Evolutionary conservation across 805 yeast species (phyloP).

Genomic region (Starmerella sp.): DNA sequence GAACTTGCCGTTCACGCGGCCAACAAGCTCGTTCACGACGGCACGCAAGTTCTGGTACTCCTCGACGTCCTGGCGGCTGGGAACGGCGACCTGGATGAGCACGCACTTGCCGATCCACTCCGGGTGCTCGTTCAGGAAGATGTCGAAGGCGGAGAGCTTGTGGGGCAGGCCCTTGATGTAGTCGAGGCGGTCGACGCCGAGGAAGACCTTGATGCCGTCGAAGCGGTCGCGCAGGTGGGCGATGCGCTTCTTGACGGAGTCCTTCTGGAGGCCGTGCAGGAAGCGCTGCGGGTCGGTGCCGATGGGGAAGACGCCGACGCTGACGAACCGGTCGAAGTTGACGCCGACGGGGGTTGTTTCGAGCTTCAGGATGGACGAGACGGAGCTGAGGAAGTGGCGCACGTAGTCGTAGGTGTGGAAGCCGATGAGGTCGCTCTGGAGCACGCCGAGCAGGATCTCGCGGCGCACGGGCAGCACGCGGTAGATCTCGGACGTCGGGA

Average conservation of each 20-base stretch:
- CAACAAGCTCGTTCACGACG: constrained; percentile 90
- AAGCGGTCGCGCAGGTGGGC: constrained; percentile 53
- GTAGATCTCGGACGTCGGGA: constrained; percentile 94
- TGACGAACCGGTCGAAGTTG: constrained; percentile 64
- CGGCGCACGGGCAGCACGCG: constrained; percentile 90
- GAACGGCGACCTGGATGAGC: constrained; percentile 92
- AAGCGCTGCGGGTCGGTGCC: constrained; percentile 95
- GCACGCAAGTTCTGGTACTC: constrained; percentile 91
- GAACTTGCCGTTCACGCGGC: constrained; percentile 89
- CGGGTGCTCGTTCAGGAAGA: constrained; percentile 82
- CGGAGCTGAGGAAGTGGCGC: constrained; percentile 84
- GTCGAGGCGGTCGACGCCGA: constrained; percentile 93
- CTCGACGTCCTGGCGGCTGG: constrained; percentile 95
- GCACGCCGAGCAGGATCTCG: constrained; percentile 81
- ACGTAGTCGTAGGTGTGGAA: constrained; percentile 99
- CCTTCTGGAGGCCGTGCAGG: constrained; percentile 59
- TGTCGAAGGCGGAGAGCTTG: constrained; percentile 90
- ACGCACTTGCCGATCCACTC: constrained; percentile 98
- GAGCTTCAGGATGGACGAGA: constrained; percentile 68
- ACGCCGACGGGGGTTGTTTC: constrained; percentile 88
- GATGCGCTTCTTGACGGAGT: constrained; percentile 55
- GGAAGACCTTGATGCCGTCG: constrained; percentile 69
- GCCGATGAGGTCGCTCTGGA: constrained; percentile 89
- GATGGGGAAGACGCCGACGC: constrained; percentile 96
- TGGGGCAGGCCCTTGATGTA: constrained; percentile 98